Conservation (phyloP, 371 early-diverging fungal species). For the Mucor racemosus region DNA sequence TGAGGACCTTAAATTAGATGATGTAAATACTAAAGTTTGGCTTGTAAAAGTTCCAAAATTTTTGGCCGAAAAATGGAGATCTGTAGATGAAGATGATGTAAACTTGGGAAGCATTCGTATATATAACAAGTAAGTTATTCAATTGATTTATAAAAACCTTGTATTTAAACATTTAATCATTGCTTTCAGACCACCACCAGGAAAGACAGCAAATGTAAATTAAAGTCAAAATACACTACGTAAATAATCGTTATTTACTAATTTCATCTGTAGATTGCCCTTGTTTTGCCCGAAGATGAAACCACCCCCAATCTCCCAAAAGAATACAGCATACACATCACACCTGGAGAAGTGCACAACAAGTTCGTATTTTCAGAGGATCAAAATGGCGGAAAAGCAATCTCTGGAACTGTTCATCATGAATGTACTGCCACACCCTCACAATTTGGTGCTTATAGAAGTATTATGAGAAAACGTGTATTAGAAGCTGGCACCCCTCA, state of each 20-base stretch:
- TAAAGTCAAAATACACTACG: not conserved
- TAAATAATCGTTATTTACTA: not conserved
- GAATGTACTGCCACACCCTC: constrained; percentile 82
- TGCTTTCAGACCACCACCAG: constrained; percentile 39
- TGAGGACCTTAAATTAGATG: constrained; percentile 72
- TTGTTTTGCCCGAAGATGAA: constrained; percentile 66
- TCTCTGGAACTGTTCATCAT: constrained; percentile 79
- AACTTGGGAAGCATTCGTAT: constrained; percentile 85
- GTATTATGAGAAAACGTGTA: constrained; percentile 79
- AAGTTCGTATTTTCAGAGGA: constrained; percentile 79
- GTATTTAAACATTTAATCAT: not conserved
- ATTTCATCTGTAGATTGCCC: constrained; percentile 46
- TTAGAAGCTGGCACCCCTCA: constrained; percentile 58
- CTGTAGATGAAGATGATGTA: constrained; percentile 66
- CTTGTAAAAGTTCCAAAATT: constrained; percentile 65
- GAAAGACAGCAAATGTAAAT: constrained; percentile 22
- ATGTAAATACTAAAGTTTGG: constrained; percentile 78
- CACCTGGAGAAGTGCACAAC: constrained; percentile 70
- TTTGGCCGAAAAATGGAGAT: constrained; percentile 82
- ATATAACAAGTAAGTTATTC: constrained; percentile 57
- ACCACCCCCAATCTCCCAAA: constrained; percentile 64
- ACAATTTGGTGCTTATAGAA: constrained; percentile 62
- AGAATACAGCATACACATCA: constrained; percentile 77
- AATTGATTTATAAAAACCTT: not conserved
- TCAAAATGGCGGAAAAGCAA: constrained; percentile 46